Base-by-base conservation (phyloP, 2,329 filamentous ascomycete species). In the Xylaria arbuscula region DNA sequence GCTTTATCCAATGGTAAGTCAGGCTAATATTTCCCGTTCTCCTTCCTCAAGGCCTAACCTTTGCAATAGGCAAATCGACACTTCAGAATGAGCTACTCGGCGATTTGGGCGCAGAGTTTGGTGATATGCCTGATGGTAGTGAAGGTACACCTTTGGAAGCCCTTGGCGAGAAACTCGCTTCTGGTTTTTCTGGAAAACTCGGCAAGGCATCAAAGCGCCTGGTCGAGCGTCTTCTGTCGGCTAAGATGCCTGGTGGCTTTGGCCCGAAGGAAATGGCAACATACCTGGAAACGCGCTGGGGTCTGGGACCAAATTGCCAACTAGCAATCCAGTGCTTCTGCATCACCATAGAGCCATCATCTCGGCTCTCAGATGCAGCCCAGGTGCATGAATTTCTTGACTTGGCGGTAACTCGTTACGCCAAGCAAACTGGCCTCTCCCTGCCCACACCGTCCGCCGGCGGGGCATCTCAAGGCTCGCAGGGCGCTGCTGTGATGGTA, bases 161-260 rank as follows among this genome's bases (percentile, higher is more conserved):
- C 83, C 88, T 99, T 68, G 92, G 94, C 85, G 93, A 93, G 64
- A 87, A 95, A 9, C 97, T 99, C 91, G 95, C 98, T 83, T 91
- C 93, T 59, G 98, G 95, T 17, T 99, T 98, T 84, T 96, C 98
- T 83, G 95, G 96, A 75, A 95, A 97, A 83, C 89, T 98, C 70
- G 96, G 96, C 81, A 99, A 98, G 84, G 94, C 98, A 75, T 97
- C 96, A 0, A 91, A 93, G 63, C 96, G 94, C 4, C 88, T 99
- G 64, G 91, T 98, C 80, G 96, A 96, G 61, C 91, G 96, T 74
- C 86, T 98, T 80, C 95, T 99, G 53, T 98, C 96, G 1, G 98
- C 96, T 36, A 99, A 98, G 84, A 98, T 99, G 96, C 96, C 96
- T 57, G 96, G 95, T 84, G 96, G 96, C 70, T 98, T 99, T 88